Conservation (phyloP, 192 early-diverging fungal genomes). For the Entomortierella lignicola region DNA sequence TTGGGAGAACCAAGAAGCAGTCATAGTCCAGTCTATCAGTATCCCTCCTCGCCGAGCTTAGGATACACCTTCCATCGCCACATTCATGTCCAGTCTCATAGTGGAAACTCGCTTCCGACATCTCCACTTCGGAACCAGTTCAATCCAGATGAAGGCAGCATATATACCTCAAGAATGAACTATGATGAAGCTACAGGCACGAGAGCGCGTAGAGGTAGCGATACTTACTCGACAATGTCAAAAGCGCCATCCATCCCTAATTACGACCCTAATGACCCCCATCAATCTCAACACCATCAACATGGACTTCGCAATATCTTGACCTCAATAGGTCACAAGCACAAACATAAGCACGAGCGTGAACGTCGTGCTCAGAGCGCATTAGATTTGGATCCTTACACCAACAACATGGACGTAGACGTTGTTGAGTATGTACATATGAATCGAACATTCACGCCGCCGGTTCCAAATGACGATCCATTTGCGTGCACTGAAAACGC, state of each 20-base stretch:
- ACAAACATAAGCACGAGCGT: constrained; percentile 2
- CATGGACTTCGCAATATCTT: constrained; percentile 20
- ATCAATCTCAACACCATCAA: background rate
- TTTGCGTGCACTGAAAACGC: background rate
- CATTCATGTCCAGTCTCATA: background rate
- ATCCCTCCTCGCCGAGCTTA: background rate
- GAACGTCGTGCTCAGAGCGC: background rate
- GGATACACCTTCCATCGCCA: background rate
- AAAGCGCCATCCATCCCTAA: background rate
- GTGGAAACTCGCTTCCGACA: constrained; percentile 9
- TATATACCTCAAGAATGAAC: background rate
- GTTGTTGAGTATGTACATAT: background rate
- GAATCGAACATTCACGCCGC: background rate
- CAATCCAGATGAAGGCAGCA: background rate
- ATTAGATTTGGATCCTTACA: background rate
- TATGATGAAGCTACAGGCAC: background rate
- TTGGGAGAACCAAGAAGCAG: constrained; percentile 11
- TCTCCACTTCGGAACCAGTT: constrained; percentile 37
- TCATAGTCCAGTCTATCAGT: constrained; percentile 9
- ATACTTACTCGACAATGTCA: constrained; percentile 13
- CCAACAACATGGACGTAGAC: background rate
- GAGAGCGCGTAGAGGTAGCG: constrained; percentile 10
- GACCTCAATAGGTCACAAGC: constrained; percentile 16
- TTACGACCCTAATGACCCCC: background rate
- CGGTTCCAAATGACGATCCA: background rate